phyloP scores from a whole-genome alignment of 441 rosid genomes.

The Populus hybrid region DNA sequence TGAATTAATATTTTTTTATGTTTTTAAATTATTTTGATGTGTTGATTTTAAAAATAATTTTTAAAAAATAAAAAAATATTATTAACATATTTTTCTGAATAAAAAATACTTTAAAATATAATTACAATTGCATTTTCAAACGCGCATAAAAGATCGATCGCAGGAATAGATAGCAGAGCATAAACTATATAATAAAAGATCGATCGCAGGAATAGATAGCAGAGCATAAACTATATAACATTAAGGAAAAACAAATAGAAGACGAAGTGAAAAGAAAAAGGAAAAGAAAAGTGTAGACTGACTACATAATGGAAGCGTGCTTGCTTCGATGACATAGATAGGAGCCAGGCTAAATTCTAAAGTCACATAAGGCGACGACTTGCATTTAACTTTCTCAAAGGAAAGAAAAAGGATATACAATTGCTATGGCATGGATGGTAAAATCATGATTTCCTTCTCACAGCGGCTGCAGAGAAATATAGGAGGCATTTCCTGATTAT shows the following conservation, averaged over 20 bases:
- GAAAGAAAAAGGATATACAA: neutral
- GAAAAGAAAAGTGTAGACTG: too few relatives aligned
- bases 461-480: conserved; percentile 84
- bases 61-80: too few relatives aligned
- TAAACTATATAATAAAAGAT: too few relatives aligned
- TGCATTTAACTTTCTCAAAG: neutral
- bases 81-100: too few relatives aligned
- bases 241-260: neutral
- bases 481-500: conserved; percentile 61
- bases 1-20: too few relatives aligned
- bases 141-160: too few relatives aligned
- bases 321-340: neutral
- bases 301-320: neutral
- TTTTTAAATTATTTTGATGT: too few relatives aligned
- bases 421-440: conserved; percentile 52
- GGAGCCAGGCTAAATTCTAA: neutral
- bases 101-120: too few relatives aligned
- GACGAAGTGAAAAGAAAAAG: too few relatives aligned
- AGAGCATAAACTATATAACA: neutral
- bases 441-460: conserved; percentile 60
- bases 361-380: neutral
- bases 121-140: too few relatives aligned
- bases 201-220: neutral
- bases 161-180: too few relatives aligned
- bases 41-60: too few relatives aligned